A percentile compares a stretch with the other conserved stretches of the same genome.
phyloP scores from a whole-genome alignment of 2,329 filamentous ascomycete genomes.

The Pyricularia pennisetigena region DNA sequence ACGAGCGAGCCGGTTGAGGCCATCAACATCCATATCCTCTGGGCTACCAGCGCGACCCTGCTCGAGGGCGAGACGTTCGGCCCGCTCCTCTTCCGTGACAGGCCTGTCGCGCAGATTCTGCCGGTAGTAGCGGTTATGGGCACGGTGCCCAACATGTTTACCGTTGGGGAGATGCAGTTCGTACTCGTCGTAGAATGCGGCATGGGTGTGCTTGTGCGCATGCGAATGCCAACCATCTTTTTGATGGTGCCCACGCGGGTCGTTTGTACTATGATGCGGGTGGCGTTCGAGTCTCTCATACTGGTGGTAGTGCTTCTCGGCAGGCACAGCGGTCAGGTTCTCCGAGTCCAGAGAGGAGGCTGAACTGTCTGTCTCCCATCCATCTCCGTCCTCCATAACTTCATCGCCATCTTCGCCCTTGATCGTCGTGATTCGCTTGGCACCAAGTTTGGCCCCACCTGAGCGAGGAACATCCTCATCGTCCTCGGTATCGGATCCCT shows the following conservation, averaged over 20 bases:
- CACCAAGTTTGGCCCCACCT: conserved; percentile 61
- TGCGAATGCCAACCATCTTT: conserved; percentile 75
- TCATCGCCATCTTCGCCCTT: conserved; percentile 40
- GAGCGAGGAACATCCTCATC: conserved; percentile 36
- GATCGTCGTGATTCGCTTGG: conserved; percentile 41
- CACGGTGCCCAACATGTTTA: conserved; percentile 81
- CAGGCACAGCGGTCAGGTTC: conserved; percentile 70
- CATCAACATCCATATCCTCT: conserved; percentile 31
- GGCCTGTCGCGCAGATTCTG: conserved; percentile 88
- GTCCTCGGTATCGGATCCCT: conserved; percentile 38
- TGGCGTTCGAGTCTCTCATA: conserved; percentile 65
- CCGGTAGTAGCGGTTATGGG: conserved; percentile 76
- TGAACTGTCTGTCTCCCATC: conserved; percentile 92
- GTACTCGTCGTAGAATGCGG: conserved; percentile 84
- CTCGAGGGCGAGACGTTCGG: conserved; percentile 44
- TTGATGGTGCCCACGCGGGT: conserved; percentile 63
- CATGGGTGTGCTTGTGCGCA: conserved; percentile 63
- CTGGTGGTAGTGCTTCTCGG: conserved; percentile 60
- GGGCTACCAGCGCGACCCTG: conserved; percentile 33
- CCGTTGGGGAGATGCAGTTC: conserved; percentile 90
- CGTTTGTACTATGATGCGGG: conserved; percentile 63
- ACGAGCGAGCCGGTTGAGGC: conserved; percentile 29
- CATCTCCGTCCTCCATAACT: conserved; percentile 50
- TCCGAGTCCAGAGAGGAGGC: conserved; percentile 82
- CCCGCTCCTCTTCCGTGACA: conserved; percentile 52